Evolutionary conservation across 2,329 filamentous ascomycete species (phyloP), one percentile per base, ranked within the genome.

Genomic region (Cladosporium velox): DNA sequence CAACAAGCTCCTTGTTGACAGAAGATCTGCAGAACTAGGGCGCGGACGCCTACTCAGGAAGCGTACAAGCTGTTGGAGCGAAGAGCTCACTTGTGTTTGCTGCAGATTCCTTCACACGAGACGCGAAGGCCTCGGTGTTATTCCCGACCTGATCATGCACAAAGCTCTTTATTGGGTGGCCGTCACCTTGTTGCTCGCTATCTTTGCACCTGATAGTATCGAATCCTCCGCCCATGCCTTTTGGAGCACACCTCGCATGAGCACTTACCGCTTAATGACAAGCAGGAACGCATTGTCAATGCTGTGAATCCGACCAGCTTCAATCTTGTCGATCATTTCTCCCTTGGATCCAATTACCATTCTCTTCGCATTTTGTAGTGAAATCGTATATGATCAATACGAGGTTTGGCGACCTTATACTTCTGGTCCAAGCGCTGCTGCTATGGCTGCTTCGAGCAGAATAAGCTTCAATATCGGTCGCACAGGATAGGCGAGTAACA

Each of bases 401-500:
- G 18, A 55, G 30, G 52, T 11, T 4, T 12, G 12, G 8, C 2
- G 34, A 21, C 3, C 18, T n/a, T 15, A 55, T 55, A 14, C 18
- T 55, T 32, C 30, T 30, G 52, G 52, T 34, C 52, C 52, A 14
- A 34, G 52, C 52, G 52, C 52, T 21, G 52, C 52, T 32, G 10
- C n/a, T 55, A 55, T 30, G 26, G 28, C 30, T n/a, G 28, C 28
- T 32, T 55, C 28, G 15, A 34, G 32, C n/a, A 21, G 18, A 34
- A 55, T 55, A 32, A 34, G 18, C 28, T 55, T 34, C 30, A 34
- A 12, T 1, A 12, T 21, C 7, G 15, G 52, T 55, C 5, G 30
- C 52, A 55, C 52, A 55, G 28, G 3, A n/a, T 55, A 55, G 52
- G 52, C 58, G 58, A 47, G 28, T 28, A 51, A 51, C 47, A 62